Evolutionary conservation across 305 asterid genomes (phyloP), one percentile per base, ranked within the genome.

Genomic region (Caryopteris hybrid): DNA sequence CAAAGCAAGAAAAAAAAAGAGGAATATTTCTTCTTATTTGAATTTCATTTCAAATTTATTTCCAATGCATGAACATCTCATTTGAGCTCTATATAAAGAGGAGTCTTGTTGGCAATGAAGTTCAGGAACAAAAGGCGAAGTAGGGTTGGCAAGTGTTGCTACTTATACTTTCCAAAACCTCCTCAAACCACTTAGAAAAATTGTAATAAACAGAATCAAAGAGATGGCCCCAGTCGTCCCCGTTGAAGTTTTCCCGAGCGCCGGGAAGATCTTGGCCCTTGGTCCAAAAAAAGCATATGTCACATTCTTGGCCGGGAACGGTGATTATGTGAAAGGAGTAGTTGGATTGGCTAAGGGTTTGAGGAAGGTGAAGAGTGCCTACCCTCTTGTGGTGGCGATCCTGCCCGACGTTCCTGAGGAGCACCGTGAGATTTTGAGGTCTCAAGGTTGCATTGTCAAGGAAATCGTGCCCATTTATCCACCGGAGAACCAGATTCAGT

Each of bases 381-480:
- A 75, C 68, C 84, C 81, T 41, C 66, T 78, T 1, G 83, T 78
- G 52, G 83, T 78, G 17, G 83, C 80, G 4, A 74, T 71, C 36
- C 56, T 78, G 77, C 83, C 83, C 5, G 78, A 79, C 4, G 81
- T 79, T 1, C 84, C 84, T 0, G 78, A 75, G 74, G 84, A 79
- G 6, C 84, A 79, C 69, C 78, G 81, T 10, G 75, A 74, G 69
- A 43, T 74, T 3, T 52, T 78, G 61, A 27, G 72, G 70, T 36
- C 64, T 6, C 80, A 78, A 31, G 83, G 83, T 9, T 78, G 83
- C 77, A 61, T 78, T 23, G 75, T 78, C 5, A 48, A 43, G 68
- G 83, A 78, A 71, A 78, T 78, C 21, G 80, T 25, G 38, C 80
- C 83, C 0, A 78, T 78, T 0, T 66, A 74, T 17, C 83, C 83